These are phyloP conservation scores for Candida glaebosa DNA, from an alignment of 805 yeast species.

Conservation along the genomic window DNA sequence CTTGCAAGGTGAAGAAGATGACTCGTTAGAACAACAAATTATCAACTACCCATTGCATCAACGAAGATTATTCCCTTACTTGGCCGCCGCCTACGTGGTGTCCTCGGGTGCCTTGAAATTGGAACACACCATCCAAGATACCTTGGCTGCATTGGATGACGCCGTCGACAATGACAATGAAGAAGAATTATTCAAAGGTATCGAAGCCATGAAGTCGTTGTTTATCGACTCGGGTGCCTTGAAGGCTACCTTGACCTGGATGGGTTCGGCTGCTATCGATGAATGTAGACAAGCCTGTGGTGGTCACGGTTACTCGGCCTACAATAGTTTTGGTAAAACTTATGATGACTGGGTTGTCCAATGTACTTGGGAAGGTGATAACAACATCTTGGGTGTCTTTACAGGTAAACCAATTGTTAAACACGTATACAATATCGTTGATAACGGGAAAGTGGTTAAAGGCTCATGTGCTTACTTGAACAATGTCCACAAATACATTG, in stretches of 20 bases:
- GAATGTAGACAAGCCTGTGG: slow-evolving; percentile 93
- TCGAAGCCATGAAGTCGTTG: slow-evolving; percentile 66
- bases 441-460: slow-evolving; percentile 43
- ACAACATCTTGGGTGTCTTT: slow-evolving; percentile 78
- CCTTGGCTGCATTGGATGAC: slow-evolving; percentile 52
- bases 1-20: slow-evolving; percentile 15
- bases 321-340: slow-evolving; percentile 85
- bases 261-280: slow-evolving; percentile 73
- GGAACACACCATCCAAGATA: slow-evolving; percentile 45
- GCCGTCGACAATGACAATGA: slow-evolving; percentile 50
- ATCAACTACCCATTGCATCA: slow-evolving; percentile 89
- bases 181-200: slow-evolving; percentile 41
- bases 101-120: slow-evolving; percentile 68
- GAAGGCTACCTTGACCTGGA: slow-evolving; percentile 89
- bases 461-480: slow-evolving; percentile 27
- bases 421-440: slow-evolving; percentile 34
- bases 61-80: slow-evolving; percentile 78
- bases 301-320: slow-evolving; percentile 94
- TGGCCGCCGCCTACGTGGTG: slow-evolving; percentile 75
- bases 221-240: slow-evolving; percentile 84
- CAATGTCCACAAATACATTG: slow-evolving; percentile 9
- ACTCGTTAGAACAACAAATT: slow-evolving; percentile 56
- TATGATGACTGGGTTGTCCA: slow-evolving; percentile 95
- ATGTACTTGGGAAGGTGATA: slow-evolving; percentile 98
- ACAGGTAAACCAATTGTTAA: slow-evolving; percentile 76